phyloP scores from a whole-genome alignment of 805 yeast genomes.

The Saccharomycopsis sp. region DNA sequence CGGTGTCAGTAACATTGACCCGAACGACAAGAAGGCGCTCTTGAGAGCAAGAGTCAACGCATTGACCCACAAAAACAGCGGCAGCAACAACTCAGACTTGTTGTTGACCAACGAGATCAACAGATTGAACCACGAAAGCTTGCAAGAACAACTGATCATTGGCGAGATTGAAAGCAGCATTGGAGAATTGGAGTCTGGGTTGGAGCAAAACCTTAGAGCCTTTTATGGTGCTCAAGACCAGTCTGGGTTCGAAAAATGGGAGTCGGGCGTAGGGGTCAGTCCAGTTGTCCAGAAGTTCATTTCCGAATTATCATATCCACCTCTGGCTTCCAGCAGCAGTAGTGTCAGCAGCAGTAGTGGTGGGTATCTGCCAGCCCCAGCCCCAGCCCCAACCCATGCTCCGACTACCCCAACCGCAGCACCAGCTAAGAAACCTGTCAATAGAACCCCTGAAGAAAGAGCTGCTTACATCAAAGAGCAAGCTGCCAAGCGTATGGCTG shows the following conservation, averaged over 20 bases:
- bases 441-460: slow-evolving; percentile 52
- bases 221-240: slow-evolving; percentile 31
- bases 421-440: slow-evolving; percentile 20
- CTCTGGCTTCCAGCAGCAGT: slow-evolving; percentile 27
- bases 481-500: slow-evolving; percentile 74
- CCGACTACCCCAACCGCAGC: slow-evolving; percentile 22
- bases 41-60: slow-evolving; percentile 87
- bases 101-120: slow-evolving; percentile 30
- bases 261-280: slow-evolving; percentile 68
- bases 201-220: slow-evolving; percentile 27
- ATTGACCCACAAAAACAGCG: slow-evolving; percentile 60
- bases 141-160: slow-evolving; percentile 34
- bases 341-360: slow-evolving; percentile 8
- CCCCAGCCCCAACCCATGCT: slow-evolving; percentile 18
- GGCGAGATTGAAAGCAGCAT: slow-evolving; percentile 67
- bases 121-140: slow-evolving; percentile 37
- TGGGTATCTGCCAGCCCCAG: slow-evolving; percentile 8
- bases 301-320: slow-evolving; percentile 32
- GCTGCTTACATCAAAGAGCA: slow-evolving; percentile 78
- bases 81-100: slow-evolving; percentile 30
- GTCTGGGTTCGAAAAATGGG: slow-evolving; percentile 64
- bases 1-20: slow-evolving; percentile 57
- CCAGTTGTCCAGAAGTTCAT: slow-evolving; percentile 60
- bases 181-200: slow-evolving; percentile 42
- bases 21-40: slow-evolving; percentile 73